Base-by-base conservation (phyloP, 345 rosid genomes). In the Balakata baccata region DNA sequence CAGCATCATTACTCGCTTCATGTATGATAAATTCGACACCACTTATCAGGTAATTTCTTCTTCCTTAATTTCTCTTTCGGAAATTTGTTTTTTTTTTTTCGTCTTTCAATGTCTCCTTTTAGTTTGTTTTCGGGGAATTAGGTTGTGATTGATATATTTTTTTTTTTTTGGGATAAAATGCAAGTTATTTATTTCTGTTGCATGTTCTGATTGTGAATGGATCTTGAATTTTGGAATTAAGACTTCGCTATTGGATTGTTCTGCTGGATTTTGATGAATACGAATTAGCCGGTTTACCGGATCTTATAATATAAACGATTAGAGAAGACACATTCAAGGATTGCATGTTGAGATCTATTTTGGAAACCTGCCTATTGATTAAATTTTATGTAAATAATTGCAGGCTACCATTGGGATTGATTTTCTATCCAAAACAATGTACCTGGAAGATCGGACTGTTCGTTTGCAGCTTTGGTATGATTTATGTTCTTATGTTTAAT, bases 401-500 rank as follows among this genome's bases (percentile, higher is more conserved):
- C 88, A 91, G 98, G 98, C 98, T 25, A 93, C 97, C 0, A 91
- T 93, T 46, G 98, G 97, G 43, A 93, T 93, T 69, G 98, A 93
- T 80, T 93, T 93, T 71, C 79, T 91, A 84, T 93, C 97, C 4
- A 93, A 93, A 75, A 93, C 98, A 47, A 93, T 93, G 96, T 91
- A 91, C 81, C 95, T 91, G 68, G 98, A 91, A 81, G 97, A 91
- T 80, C 87, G 97, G 46, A 93, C 98, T 41, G 87, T 93, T 80
- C 92, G 98, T 29, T 81, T 93, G 83, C 98, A 93, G 78, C 89
- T 93, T n/a, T 93, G 98, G 98, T 91, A 79, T 53, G 39, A 66
- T 25, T 60, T 60, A 25, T 52, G 13, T 59, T 23, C 41, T 60
- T 60, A 60, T 60, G 16, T 60, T 60, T 29, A 17, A 18, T 7